These are phyloP conservation scores for Neurospora sp. DNA, from an alignment of 495 filamentous ascomycete genomes.

Conservation along the genomic window DNA sequence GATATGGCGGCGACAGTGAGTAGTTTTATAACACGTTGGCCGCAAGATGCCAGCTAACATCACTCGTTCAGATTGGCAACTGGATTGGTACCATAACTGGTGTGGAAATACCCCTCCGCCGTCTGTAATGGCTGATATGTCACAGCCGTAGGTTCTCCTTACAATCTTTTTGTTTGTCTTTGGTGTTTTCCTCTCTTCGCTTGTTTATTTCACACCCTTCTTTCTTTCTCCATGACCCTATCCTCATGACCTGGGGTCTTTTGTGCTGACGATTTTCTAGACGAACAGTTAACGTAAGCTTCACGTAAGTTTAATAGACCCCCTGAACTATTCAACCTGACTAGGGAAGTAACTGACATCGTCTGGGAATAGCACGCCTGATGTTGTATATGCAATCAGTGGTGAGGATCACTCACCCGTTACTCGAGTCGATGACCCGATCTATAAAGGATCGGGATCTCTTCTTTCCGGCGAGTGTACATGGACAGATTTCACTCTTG, in stretches of 20 bases:
- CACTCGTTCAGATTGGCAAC: neutral
- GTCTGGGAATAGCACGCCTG: slow-evolving; percentile 4
- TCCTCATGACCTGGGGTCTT: neutral
- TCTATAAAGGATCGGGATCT: slow-evolving; percentile 10
- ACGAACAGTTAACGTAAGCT: slow-evolving; percentile 10
- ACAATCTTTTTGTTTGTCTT: neutral
- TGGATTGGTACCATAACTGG: neutral
- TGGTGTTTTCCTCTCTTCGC: neutral
- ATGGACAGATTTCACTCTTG: slow-evolving; percentile 16
- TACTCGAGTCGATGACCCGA: slow-evolving; percentile 1
- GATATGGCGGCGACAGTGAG: neutral
- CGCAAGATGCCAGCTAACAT: neutral
- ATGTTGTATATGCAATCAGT: slow-evolving; percentile 7
- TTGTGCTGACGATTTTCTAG: neutral
- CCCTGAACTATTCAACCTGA: neutral
- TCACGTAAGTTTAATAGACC: slow-evolving; percentile 10
- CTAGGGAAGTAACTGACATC: neutral
- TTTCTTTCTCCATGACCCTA: neutral
- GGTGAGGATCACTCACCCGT: neutral
- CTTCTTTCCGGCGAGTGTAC: slow-evolving; percentile 16
- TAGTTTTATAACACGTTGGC: neutral
- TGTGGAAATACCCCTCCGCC: neutral
- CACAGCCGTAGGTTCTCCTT: neutral
- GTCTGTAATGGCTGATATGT: neutral
- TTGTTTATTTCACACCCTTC: neutral